phyloP scores from a whole-genome alignment of 2,329 filamentous ascomycete species.

The Nemania sp. region DNA sequence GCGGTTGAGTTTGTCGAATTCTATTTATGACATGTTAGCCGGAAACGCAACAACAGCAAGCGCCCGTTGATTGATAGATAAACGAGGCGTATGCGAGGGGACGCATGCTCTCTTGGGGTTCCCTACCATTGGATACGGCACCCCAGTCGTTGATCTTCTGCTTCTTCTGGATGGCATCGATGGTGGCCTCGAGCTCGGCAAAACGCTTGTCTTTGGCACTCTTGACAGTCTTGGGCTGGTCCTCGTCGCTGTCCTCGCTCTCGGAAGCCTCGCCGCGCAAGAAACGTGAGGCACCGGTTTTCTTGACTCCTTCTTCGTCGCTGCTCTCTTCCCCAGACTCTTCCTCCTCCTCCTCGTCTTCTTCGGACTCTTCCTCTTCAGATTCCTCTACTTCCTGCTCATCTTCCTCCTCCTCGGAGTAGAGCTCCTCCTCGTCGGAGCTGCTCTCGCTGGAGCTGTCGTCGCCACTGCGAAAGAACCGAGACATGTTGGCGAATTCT shows the following conservation, averaged over 20 bases:
- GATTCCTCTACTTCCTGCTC: constrained; percentile 65
- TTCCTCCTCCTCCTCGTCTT: constrained; percentile 65
- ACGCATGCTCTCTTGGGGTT: not conserved
- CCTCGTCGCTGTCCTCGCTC: constrained; percentile 88
- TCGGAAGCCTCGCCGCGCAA: constrained; percentile 80
- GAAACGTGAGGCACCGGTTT: constrained; percentile 83
- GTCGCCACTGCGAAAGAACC: constrained; percentile 92
- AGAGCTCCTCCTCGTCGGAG: constrained; percentile 96
- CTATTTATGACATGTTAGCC: constrained; percentile 57
- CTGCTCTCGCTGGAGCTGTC: constrained; percentile 96
- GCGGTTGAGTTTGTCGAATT: constrained; percentile 94
- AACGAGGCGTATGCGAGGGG: not conserved
- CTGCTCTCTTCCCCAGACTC: constrained; percentile 69
- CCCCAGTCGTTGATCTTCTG: constrained; percentile 99
- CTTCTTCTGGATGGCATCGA: constrained; percentile 94
- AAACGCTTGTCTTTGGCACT: constrained; percentile 98
- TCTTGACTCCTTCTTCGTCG: constrained; percentile 72
- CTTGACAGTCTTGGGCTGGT: constrained; percentile 88
- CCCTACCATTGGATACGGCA: constrained; percentile 85
- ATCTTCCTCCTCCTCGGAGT: constrained; percentile 79
- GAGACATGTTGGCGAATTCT: constrained; percentile 76
- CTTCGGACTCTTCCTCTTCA: constrained; percentile 64
- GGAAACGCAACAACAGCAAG: not conserved
- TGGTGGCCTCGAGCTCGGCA: constrained; percentile 90
- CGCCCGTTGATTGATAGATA: not conserved